Evolutionary conservation across 345 rosid species (phyloP), one percentile per base, ranked within the genome.

Genomic region (Trapa bicornis): DNA sequence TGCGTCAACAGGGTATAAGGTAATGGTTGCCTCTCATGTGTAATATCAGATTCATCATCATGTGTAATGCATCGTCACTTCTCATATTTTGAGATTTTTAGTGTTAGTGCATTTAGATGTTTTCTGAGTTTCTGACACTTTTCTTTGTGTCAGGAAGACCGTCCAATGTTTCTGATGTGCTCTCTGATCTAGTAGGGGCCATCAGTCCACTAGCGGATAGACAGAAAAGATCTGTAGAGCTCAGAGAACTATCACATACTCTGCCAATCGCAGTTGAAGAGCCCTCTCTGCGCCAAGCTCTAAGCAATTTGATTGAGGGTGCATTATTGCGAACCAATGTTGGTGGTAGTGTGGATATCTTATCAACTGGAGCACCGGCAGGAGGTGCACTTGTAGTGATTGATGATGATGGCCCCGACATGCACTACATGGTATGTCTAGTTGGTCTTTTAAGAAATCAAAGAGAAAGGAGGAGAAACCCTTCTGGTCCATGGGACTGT

Each of bases 301-400:
- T 93, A 68, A 90, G 97, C 79, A 89, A 93, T 71, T 84, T 93
- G 71, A 89, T 93, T 52, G 98, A 93, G 80, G 98, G 98, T 78
- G 97, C 98, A 48, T 75, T 93, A 61, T 69, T 89, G 77, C 97
- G 98, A 45, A 89, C 97, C 13, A 88, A 82, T 38, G 87, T 80
- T 57, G 88, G 90, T 1, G 97, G 98, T 14, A 89, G 73, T 72
- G 86, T 92, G 38, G 86, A 88, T 74, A 85, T 93, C 66, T 76
- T 79, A 38, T 83, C 82, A 36, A 77, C 87, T 65, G 76, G 81
- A 65, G 98, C 97, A 67, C 97, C 97, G 2, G 97, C 89, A 4
- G 96, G 94, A 1, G 97, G 97, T 45, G 80, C 79, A 65, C 82
- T 93, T 3, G 84, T 93, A 43, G 75, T 93, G 72, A 85, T 93